phyloP scores from a whole-genome alignment of 148 eudicot genomes.

The Spergularia marina region DNA sequence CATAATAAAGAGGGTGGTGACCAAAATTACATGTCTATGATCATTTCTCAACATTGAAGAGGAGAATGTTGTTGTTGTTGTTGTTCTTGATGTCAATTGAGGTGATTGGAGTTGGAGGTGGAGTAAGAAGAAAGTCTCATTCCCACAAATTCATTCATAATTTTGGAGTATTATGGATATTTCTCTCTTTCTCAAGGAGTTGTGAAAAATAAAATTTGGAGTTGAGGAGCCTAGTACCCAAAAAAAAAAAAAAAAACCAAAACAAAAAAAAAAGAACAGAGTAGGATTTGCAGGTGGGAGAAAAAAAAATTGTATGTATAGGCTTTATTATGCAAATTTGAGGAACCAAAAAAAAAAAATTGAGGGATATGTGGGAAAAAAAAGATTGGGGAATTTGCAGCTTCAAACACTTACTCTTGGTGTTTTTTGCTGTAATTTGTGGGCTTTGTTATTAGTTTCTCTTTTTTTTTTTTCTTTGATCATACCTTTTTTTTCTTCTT shows the following conservation, averaged over 20 bases:
- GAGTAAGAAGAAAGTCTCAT: constrained; percentile 29
- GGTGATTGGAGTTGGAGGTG: constrained; percentile 14
- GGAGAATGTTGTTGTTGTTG: neutral
- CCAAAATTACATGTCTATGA: neutral
- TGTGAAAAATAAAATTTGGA: constrained; percentile 34
- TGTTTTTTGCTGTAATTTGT: constrained; percentile 39
- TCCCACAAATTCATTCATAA: constrained; percentile 27
- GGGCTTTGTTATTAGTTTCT: constrained; percentile 39
- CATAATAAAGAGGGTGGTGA: constrained; percentile 18
- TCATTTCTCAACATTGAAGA: neutral
- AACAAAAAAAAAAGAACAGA: constrained; percentile 33
- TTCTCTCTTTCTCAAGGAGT: constrained; percentile 24
- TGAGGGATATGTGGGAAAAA: constrained; percentile 19
- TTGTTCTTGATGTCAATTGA: neutral
- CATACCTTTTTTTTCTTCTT: constrained; percentile 35
- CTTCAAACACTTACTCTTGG: constrained; percentile 35
- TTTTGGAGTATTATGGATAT: constrained; percentile 15
- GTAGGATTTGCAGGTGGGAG: constrained; percentile 44
- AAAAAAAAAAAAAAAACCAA: constrained; percentile 12
- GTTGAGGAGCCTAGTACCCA: constrained; percentile 4
- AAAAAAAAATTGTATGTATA: constrained; percentile 46
- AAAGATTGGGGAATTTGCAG: constrained; percentile 24
- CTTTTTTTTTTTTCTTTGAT: constrained; percentile 21
- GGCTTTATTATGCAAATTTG: constrained; percentile 27
- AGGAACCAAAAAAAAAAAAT: constrained; percentile 41